Percentiles rank a stretch among this genome's conserved stretches.
phyloP scores from a whole-genome alignment of 306 rosid species.

The Nissolia schottii region DNA sequence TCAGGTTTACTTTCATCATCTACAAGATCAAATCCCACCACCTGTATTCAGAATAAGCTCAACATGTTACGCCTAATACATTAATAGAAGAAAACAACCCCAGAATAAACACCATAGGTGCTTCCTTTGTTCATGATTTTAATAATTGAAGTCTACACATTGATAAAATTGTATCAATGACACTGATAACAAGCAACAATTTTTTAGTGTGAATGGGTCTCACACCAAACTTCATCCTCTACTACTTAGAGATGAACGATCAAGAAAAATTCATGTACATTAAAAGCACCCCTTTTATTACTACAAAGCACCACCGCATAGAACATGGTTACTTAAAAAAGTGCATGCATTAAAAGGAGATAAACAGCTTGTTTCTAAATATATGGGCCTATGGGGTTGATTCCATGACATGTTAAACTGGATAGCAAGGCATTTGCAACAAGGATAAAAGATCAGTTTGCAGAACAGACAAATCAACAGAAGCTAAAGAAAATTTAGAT shows the following conservation, averaged over 20 bases:
- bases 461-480: neutral
- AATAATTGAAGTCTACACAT: slow-evolving; percentile 5
- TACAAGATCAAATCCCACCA: slow-evolving; percentile 83
- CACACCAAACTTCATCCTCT: neutral
- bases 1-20: slow-evolving; percentile 93
- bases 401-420: neutral
- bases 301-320: neutral
- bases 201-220: neutral
- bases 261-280: neutral
- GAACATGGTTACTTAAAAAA: neutral
- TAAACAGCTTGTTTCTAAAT: neutral
- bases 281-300: neutral
- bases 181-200: neutral
- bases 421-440: neutral
- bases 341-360: neutral
- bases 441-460: neutral
- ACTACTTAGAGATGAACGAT: neutral
- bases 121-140: neutral
- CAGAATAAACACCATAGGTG: neutral
- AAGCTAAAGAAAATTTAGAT: neutral
- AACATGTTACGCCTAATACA: neutral
- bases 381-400: neutral
- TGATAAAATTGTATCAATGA: neutral
- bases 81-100: neutral
- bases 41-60: slow-evolving; percentile 40